Percentiles rank a stretch among this genome's conserved stretches.
Conservation (phyloP, 2,329 filamentous ascomycete genomes). For the Simplicillium sp. region DNA sequence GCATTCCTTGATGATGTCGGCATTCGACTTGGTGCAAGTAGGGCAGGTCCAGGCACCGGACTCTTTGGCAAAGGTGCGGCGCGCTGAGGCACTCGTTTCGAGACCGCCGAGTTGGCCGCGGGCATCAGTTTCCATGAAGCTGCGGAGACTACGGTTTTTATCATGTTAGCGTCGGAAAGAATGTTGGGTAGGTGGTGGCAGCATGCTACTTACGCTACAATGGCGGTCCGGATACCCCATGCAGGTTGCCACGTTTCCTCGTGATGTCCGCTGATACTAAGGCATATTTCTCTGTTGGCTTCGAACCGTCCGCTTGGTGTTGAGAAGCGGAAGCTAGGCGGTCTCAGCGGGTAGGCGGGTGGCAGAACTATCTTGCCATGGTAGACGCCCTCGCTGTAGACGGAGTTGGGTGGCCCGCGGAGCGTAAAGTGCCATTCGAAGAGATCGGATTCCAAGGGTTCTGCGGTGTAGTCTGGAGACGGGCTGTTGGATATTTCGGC, state of each 20-base stretch:
- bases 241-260: slow-evolving; percentile 98
- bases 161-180: not conserved
- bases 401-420: slow-evolving; percentile 74
- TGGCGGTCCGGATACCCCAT: slow-evolving; percentile 88
- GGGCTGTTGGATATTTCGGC: slow-evolving; percentile 73
- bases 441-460: slow-evolving; percentile 78
- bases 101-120: slow-evolving; percentile 85
- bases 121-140: slow-evolving; percentile 88
- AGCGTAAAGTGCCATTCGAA: slow-evolving; percentile 99
- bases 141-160: slow-evolving; percentile 44
- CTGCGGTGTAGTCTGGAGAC: slow-evolving; percentile 75
- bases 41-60: slow-evolving; percentile 59
- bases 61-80: slow-evolving; percentile 59
- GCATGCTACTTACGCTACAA: slow-evolving; percentile 44
- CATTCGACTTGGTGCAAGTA: slow-evolving; percentile 61
- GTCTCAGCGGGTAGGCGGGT: slow-evolving; percentile 79
- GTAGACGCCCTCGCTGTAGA: slow-evolving; percentile 77
- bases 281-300: slow-evolving; percentile 91
- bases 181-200: not conserved
- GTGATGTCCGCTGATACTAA: slow-evolving; percentile 89
- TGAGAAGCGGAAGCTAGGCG: slow-evolving; percentile 90
- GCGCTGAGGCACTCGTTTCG: slow-evolving; percentile 60
- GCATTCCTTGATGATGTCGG: slow-evolving; percentile 63
- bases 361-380: slow-evolving; percentile 93
- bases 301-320: slow-evolving; percentile 91